Evolutionary conservation across 225 moss, liverwort and hornwort species (phyloP).

Genomic region (Asterella californica): DNA sequence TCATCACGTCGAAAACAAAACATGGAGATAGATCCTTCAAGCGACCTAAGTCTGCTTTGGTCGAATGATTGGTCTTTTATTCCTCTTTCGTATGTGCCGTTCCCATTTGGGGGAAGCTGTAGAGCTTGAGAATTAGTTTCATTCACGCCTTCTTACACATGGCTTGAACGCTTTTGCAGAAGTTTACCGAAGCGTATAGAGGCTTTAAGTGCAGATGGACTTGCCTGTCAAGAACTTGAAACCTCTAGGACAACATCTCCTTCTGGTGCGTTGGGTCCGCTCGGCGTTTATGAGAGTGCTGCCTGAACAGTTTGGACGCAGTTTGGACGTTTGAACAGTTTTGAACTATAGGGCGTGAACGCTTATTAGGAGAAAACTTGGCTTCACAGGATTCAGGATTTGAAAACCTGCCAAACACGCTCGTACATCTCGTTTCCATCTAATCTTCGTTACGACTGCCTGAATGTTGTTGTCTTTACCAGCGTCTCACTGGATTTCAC

Average conservation of each 20-base stretch:
- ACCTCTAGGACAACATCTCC: slow-evolving; percentile 55
- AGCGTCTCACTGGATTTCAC: slow-evolving; percentile 74
- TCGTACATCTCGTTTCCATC: neutral
- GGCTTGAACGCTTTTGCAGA: slow-evolving; percentile 34
- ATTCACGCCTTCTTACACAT: neutral
- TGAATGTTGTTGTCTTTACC: slow-evolving; percentile 22
- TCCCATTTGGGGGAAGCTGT: neutral
- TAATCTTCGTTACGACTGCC: neutral
- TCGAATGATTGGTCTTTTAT: neutral
- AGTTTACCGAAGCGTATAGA: slow-evolving; percentile 60
- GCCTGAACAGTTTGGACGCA: neutral
- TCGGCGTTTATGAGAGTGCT: neutral
- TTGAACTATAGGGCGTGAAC: neutral
- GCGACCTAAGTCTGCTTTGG: neutral
- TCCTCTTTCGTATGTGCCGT: neutral
- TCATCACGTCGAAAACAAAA: neutral
- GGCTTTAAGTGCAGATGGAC: slow-evolving; percentile 65
- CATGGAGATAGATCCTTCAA: neutral
- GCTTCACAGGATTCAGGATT: neutral
- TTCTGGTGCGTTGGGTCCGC: slow-evolving; percentile 38
- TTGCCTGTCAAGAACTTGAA: slow-evolving; percentile 61
- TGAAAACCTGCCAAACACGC: neutral
- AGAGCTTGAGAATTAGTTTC: neutral
- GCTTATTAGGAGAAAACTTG: neutral
- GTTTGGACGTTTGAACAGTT: neutral